Base-by-base conservation (phyloP, 2,329 filamentous ascomycete genomes). In the Fusarium avenaceum region DNA sequence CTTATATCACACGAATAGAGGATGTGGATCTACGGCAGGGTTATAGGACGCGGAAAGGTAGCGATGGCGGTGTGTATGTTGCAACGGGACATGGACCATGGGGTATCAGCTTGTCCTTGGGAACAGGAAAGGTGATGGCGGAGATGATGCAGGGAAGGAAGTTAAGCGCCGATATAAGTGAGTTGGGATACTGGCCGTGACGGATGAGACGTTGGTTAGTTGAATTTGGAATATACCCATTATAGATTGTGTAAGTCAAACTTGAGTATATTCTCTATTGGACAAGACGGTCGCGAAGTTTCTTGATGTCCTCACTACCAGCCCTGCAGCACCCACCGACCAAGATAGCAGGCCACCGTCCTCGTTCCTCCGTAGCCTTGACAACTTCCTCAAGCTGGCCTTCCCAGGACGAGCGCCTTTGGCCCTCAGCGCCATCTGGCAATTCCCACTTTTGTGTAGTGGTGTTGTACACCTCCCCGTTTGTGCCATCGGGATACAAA, bases 61-160 rank as follows among this genome's bases (percentile, higher is more conserved):
- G 72, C 0, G 81, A 82, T 1, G 88, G 90, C 3, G 91, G 91
- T 6, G 89, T 95, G 0, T 94, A 87, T 74, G 76, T 94, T 38
- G 88, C 89, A 2, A 83, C 89, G 6, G 92, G 92, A 0, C 92
- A 94, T 80, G 92, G 91, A 1, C 89, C 91, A 0, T 94, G 92
- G 92, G 92, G 91, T 0, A 91, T 91, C 26, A 85, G 83, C 47
- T 74, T 88, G 72, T 82, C 83, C 17, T 78, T 92, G 30, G 92
- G 91, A 2, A 94, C 90, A 1, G 92, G 92, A 0, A 85, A 86
- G 68, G 87, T 92, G 7, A 80, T 94, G 80, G 85, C 89, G 13
- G 91, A 94, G 79, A 83, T 94, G 84, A 83, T 92, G 42, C 83
- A 87, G 70, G 89, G 87, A 3, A 79, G 82, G 63, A 76, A 79